Conservation (phyloP, 371 early-diverging fungal species). For the Dichotomocladium elegans region DNA sequence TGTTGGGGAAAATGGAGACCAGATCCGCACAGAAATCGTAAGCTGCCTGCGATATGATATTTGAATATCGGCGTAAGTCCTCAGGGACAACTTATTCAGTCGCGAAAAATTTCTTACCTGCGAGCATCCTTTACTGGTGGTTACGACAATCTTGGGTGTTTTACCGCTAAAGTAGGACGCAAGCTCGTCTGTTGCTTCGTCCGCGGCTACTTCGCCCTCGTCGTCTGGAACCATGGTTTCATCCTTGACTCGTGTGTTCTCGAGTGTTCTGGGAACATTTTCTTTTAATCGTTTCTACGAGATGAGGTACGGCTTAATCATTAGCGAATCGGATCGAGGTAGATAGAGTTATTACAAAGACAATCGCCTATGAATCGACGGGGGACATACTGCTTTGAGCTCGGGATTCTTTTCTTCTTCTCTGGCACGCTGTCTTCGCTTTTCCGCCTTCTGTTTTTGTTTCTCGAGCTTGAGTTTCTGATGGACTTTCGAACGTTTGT, state of each 20-base stretch:
- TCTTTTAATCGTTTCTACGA: constrained; percentile 76
- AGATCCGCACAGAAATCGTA: constrained; percentile 91
- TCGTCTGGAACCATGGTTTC: constrained; percentile 87
- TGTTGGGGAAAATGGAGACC: constrained; percentile 85
- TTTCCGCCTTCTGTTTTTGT: constrained; percentile 70
- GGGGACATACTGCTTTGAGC: constrained; percentile 77
- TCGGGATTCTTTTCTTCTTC: constrained; percentile 86
- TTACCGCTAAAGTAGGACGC: constrained; percentile 84
- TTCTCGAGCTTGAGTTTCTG: constrained; percentile 70
- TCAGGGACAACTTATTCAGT: too few species aligned
- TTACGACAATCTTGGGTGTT: constrained; percentile 92
- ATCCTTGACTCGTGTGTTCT: constrained; percentile 89
- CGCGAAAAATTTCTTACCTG: constrained; percentile 16
- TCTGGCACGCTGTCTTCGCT: constrained; percentile 67
- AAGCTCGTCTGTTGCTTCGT: constrained; percentile 93
- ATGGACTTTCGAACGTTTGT: constrained; percentile 75
- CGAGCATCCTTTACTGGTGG: constrained; percentile 77
- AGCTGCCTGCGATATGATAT: not conserved
- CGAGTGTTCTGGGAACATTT: constrained; percentile 92
- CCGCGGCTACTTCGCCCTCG: constrained; percentile 81
- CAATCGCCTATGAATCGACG: too few species aligned
- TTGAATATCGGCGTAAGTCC: not conserved
- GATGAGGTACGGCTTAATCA: not conserved
- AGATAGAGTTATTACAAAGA: too few species aligned
- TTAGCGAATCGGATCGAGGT: not conserved